Evolutionary conservation across 192 early-diverging fungal species (phyloP), one percentile per base, ranked within the genome.

Genomic region (Mortierella hygrophila): DNA sequence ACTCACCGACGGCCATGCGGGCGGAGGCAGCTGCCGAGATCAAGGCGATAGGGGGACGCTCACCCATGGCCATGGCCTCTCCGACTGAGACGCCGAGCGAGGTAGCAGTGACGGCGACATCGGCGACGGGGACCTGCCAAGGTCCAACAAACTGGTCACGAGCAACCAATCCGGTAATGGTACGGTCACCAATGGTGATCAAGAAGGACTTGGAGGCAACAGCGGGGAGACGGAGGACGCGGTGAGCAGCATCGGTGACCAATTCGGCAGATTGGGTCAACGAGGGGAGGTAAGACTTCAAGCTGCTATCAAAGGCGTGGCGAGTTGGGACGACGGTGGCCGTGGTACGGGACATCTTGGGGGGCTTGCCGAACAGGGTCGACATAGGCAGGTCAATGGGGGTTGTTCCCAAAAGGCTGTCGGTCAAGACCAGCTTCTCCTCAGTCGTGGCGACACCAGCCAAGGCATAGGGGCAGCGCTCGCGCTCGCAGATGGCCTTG

Each of bases 91-190:
- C 82, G 60, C 92, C 93, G 85, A 95, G 94, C 21, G 94, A 93
- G 5, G 97, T 93, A n/a, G 91, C 90, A n/a, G 94, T 96, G 16
- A 99, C 96, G 1, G 97, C 94, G 16, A 98, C 98, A 89, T 99
- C 98, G 37, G 99, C 96, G 26, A 99, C 98, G 60, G 99, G 99
- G 65, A 97, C 93, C 89, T 99, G 98, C 99, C 99, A 99, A 4
- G 98, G 97, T 15, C 99, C 99, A 42, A 99, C 99, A 93, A 99
- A 94, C 80, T 99, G 99, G 76, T 99, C 99, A 63, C 98, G 95
- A 26, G 94, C 96, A 4, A 99, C 97, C 78, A 99, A 87, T 20
- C 98, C 99, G 38, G 98, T 97, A 44, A 99, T 94, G 1, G 96
- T 96, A 18, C 99, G 95, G 81, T 99, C 99, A 82, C 97, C 98